Percentiles rank a stretch among this genome's conserved stretches.
These are phyloP conservation scores for Leccinum olivaceopallidum DNA, from an alignment of 768 basidiomycete genomes.

Conservation along the genomic window DNA sequence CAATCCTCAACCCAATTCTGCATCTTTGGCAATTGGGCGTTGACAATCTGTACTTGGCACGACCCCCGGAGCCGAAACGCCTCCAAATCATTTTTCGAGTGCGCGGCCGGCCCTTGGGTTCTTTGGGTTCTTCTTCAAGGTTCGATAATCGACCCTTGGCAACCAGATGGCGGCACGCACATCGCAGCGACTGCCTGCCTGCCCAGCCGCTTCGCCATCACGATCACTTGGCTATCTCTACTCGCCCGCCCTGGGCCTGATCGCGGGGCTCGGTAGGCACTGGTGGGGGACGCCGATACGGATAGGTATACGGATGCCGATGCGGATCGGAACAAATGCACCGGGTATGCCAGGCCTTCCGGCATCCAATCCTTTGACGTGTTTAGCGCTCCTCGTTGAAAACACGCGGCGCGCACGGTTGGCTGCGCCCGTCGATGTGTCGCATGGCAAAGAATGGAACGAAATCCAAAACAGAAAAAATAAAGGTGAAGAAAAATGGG, in stretches of 20 bases:
- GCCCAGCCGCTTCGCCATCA: not conserved
- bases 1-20: not conserved
- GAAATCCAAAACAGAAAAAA: not conserved
- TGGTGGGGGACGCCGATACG: not conserved
- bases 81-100: not conserved
- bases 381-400: constrained; percentile 25
- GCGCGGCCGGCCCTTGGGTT: not conserved
- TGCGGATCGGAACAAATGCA: not conserved
- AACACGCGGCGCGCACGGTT: constrained; percentile 19
- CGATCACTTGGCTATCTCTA: not conserved
- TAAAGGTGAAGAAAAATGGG: not conserved
- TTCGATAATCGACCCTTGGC: not conserved
- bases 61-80: not conserved
- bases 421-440: constrained; percentile 1
- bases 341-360: not conserved
- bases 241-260: not conserved
- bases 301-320: not conserved
- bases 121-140: not conserved
- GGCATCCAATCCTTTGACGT: not conserved
- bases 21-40: not conserved
- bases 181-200: not conserved
- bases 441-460: not conserved
- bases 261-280: not conserved
- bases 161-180: not conserved
- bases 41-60: not conserved